Percentiles rank a stretch among this genome's conserved stretches.
Conservation (phyloP, 768 basidiomycete genomes). For the Naganishia vishniacii region DNA sequence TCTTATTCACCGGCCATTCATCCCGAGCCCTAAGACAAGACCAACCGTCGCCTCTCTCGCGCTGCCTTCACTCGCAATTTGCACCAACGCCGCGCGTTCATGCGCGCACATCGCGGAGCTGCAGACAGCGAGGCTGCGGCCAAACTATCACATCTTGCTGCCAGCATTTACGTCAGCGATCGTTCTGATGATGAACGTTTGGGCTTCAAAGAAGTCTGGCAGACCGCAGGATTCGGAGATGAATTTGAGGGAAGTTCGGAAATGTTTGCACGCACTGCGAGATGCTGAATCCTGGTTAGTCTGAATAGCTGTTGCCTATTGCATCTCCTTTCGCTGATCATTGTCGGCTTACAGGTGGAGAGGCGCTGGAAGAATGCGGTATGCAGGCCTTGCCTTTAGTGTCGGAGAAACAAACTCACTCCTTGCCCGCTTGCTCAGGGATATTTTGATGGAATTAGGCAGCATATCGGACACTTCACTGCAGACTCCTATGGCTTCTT, state of each 20-base stretch:
- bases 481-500: slow-evolving; percentile 13
- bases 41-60: slow-evolving; percentile 50
- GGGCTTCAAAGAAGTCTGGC: slow-evolving; percentile 57
- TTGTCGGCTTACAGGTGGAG: slow-evolving; percentile 33
- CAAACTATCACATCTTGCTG: slow-evolving; percentile 29
- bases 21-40: slow-evolving; percentile 59
- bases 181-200: slow-evolving; percentile 63
- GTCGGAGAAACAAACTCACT: not conserved
- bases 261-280: slow-evolving; percentile 57
- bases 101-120: slow-evolving; percentile 66
- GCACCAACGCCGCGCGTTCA: slow-evolving; percentile 75
- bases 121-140: slow-evolving; percentile 43
- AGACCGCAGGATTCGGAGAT: slow-evolving; percentile 52
- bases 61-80: slow-evolving; percentile 68
- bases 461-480: slow-evolving; percentile 23
- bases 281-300: slow-evolving; percentile 45
- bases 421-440: not conserved
- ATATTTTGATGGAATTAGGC: slow-evolving; percentile 29
- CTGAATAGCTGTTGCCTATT: not conserved
- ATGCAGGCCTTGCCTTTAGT: not conserved
- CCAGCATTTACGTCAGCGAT: slow-evolving; percentile 55
- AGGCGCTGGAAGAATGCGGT: slow-evolving; percentile 42
- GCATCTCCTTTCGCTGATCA: not conserved
- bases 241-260: slow-evolving; percentile 60
- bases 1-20: slow-evolving; percentile 70